Evolutionary conservation across 116 monocot species (phyloP).

Genomic region (Posidonia oceanica): DNA sequence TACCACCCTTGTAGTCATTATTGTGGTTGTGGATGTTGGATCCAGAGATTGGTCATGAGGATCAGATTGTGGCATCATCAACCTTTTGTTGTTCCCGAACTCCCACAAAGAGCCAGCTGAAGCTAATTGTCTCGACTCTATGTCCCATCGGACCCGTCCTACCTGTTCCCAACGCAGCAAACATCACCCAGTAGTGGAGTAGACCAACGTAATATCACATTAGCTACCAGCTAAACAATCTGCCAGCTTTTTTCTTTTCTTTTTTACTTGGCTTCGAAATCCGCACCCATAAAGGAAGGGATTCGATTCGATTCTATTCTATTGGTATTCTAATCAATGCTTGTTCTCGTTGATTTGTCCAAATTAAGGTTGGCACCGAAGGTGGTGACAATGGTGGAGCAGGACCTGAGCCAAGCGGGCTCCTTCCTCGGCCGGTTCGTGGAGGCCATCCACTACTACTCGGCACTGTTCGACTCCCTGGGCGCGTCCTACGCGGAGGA

Average conservation of each 20-base stretch:
- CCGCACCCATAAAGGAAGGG: neutral
- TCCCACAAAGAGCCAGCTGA: neutral
- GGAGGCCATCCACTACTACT: slow-evolving; percentile 98
- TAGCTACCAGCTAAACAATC: neutral
- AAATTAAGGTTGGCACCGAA: slow-evolving; percentile 67
- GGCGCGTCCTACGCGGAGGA: slow-evolving; percentile 88
- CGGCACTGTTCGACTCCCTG: slow-evolving; percentile 88
- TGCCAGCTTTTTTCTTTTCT: neutral
- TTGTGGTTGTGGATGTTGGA: neutral
- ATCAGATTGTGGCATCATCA: neutral
- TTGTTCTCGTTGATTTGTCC: neutral
- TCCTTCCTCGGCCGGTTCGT: slow-evolving; percentile 81
- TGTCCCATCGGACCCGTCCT: neutral
- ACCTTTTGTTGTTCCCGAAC: slow-evolving; percentile 3
- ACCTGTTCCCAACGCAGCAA: neutral
- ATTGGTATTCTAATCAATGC: neutral
- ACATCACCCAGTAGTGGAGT: neutral
- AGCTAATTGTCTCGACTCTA: neutral
- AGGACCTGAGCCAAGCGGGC: slow-evolving; percentile 80
- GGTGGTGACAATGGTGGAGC: slow-evolving; percentile 98
- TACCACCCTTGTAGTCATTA: too few relatives aligned
- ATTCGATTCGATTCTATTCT: neutral
- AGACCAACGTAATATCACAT: neutral
- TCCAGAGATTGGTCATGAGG: neutral
- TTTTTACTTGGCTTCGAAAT: neutral